Evolutionary conservation across 129 eudicot species (phyloP).

Genomic region (Escallonia rubra): DNA sequence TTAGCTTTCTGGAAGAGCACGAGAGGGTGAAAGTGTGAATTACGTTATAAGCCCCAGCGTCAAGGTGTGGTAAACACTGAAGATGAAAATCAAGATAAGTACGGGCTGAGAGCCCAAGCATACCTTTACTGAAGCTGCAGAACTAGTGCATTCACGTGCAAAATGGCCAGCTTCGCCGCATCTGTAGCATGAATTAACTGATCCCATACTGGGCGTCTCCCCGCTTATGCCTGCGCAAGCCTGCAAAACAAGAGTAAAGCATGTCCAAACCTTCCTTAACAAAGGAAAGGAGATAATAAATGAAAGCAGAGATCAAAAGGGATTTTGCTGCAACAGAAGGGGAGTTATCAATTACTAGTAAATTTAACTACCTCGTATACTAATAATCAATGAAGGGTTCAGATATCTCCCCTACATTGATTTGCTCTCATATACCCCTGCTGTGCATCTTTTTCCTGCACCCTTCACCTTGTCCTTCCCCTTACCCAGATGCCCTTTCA

Average conservation of each 20-base stretch:
- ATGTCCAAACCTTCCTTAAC: not conserved
- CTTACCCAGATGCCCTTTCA: no score
- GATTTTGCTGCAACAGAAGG: not conserved
- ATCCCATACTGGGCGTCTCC: conserved; percentile 39
- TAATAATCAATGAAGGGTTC: not conserved
- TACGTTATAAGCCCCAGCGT: not conserved
- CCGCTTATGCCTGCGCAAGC: conserved; percentile 45
- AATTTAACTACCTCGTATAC: not conserved
- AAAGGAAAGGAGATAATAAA: conserved; percentile 5
- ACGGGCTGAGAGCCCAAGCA: not conserved
- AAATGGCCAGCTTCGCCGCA: conserved; percentile 83
- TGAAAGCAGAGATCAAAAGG: not conserved
- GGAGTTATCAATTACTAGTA: not conserved
- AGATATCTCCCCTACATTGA: no score
- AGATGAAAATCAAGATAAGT: not conserved
- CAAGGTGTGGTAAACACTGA: not conserved
- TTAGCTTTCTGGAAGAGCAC: conserved; percentile 38
- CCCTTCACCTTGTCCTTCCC: no score
- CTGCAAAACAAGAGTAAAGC: conserved; percentile 24
- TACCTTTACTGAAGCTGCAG: conserved; percentile 39
- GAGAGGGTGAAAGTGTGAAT: not conserved
- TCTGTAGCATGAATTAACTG: conserved; percentile 58
- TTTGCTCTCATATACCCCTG: no score
- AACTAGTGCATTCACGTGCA: conserved; percentile 72
- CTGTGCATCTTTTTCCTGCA: no score